Base-by-base conservation (phyloP, 2,329 filamentous ascomycete species). In the Chrysosphaeria jannelii region DNA sequence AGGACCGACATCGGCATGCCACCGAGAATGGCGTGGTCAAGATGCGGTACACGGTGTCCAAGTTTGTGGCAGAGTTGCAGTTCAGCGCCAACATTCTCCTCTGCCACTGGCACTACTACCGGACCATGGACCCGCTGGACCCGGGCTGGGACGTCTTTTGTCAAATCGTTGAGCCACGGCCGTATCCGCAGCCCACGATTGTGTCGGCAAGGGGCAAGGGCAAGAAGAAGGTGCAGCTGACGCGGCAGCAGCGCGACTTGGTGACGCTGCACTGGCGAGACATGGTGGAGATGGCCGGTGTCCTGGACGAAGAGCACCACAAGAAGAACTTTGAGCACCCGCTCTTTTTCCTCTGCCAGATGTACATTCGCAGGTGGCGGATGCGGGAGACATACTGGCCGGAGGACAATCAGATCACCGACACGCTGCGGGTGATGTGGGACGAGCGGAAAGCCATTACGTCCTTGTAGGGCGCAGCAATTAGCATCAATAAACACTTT, bases 101-200 rank as follows among this genome's bases (percentile, higher is more conserved):
- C 2, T 36, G 39, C 8, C 40, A 53, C 25, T 57, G 53, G 53
- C 48, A 53, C 23, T 57, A 56, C 31, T 57, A 46, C 35, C 49
- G 47, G 26, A 42, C 40, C 15, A 31, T 30, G 27, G 28, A 31
- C 10, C 30, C 51, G 6, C 29, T 33, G 16, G 28, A 39, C 15
- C 42, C 40, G 1, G 36, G 34, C 5, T 29, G 28, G 10, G 30
- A 29, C 5, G 38, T 40, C 12, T 29, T 31, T 5, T 33, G 31
- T 21, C 23, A 30, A 13, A 27, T 30, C 3, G 22, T 31, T 11
- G 21, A 28, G 9, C 28, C 24, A 2, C 16, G 16, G 7, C 16
- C 16, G 7, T n/a, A 18, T n/a, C 20, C 10, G 7, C 13, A 13
- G 3, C 13, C n/a, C 7, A 27, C 34, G 5, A 27, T 35, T 15